These are phyloP conservation scores for Leccinellum albellum DNA, from an alignment of 768 basidiomycete species.

Conservation along the genomic window DNA sequence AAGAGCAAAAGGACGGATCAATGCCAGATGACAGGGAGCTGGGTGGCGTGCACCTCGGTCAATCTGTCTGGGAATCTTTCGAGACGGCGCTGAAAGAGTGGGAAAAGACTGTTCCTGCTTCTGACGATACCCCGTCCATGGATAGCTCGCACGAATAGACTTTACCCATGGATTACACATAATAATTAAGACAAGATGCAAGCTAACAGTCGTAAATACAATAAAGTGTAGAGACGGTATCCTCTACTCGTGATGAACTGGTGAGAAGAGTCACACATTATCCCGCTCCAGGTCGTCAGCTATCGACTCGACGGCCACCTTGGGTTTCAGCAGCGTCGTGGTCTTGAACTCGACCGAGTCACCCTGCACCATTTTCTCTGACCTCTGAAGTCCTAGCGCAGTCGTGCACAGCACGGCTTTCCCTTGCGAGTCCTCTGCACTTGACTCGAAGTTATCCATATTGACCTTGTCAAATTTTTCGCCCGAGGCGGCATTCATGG, in stretches of 20 bases:
- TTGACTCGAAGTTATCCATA: slow-evolving; percentile 47
- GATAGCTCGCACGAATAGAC: too few species aligned
- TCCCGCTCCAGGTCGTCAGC: slow-evolving; percentile 30
- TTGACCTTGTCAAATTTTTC: slow-evolving; percentile 35
- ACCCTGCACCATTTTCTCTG: slow-evolving; percentile 35
- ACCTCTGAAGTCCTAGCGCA: slow-evolving; percentile 47
- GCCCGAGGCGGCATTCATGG: slow-evolving; percentile 43
- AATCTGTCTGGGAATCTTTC: slow-evolving; percentile 74
- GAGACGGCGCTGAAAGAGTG: slow-evolving; percentile 64
- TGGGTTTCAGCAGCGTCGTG: slow-evolving; percentile 48
- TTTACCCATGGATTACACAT: too few species aligned
- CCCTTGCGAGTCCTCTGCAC: slow-evolving; percentile 7
- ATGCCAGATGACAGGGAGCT: slow-evolving; percentile 64
- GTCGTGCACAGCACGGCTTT: slow-evolving; percentile 50
- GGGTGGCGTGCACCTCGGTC: slow-evolving; percentile 65
- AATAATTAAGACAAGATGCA: slow-evolving; percentile 2
- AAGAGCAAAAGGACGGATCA: slow-evolving; percentile 32
- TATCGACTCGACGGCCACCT: slow-evolving; percentile 44
- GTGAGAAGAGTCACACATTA: slow-evolving; percentile 12
- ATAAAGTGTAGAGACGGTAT: slow-evolving; percentile 17
- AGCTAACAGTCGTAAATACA: slow-evolving; percentile 21
- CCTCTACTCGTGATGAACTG: slow-evolving; percentile 1
- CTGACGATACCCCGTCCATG: slow-evolving; percentile 23
- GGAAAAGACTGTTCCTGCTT: slow-evolving; percentile 41
- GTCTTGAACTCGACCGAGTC: slow-evolving; percentile 46